phyloP scores from a whole-genome alignment of 176 grass and related monocot genomes.

The Microstegium vimineum region DNA sequence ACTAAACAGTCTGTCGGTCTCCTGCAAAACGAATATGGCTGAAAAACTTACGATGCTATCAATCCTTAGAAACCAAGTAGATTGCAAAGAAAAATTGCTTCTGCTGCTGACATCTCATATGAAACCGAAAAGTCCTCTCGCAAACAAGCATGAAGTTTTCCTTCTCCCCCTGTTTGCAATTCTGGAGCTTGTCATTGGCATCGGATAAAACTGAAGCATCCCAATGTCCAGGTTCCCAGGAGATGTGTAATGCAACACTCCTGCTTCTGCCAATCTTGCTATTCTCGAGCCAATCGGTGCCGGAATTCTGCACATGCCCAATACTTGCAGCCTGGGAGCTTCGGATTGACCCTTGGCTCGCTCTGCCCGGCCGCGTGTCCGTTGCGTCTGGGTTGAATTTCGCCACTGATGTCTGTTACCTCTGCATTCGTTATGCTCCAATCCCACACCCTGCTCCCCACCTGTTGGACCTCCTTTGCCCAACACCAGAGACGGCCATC shows the following conservation, averaged over 20 bases:
- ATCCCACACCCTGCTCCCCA: conserved; percentile 84
- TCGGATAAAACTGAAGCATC: conserved; percentile 87
- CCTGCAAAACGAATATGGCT: conserved; percentile 18
- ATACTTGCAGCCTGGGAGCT: conserved; percentile 28
- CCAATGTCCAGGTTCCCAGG: conserved; percentile 84
- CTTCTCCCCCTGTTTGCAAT: conserved; percentile 57
- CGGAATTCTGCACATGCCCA: conserved; percentile 27
- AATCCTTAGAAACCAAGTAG: no score
- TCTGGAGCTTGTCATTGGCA: conserved; percentile 75
- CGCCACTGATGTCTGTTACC: conserved; percentile 22
- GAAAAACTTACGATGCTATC: conserved; percentile 32
- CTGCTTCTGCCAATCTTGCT: conserved; percentile 81
- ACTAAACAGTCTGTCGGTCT: conserved; percentile 1
- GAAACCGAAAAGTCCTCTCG: conserved; percentile 71
- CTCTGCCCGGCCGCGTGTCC: conserved; percentile 17
- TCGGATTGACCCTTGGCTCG: conserved; percentile 14
- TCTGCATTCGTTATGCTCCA: conserved; percentile 58
- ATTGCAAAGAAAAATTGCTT: conserved; percentile 31
- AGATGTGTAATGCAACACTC: conserved; percentile 89
- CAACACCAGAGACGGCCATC: conserved; percentile 12
- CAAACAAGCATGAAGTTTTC: conserved; percentile 57
- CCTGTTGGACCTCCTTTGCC: conserved; percentile 47
- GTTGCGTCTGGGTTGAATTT: conserved; percentile 24
- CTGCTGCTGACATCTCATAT: conserved; percentile 62
- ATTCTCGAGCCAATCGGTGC: conserved; percentile 49